These are phyloP conservation scores for Glycine soja DNA, from an alignment of 306 rosid genomes.

Conservation along the genomic window DNA sequence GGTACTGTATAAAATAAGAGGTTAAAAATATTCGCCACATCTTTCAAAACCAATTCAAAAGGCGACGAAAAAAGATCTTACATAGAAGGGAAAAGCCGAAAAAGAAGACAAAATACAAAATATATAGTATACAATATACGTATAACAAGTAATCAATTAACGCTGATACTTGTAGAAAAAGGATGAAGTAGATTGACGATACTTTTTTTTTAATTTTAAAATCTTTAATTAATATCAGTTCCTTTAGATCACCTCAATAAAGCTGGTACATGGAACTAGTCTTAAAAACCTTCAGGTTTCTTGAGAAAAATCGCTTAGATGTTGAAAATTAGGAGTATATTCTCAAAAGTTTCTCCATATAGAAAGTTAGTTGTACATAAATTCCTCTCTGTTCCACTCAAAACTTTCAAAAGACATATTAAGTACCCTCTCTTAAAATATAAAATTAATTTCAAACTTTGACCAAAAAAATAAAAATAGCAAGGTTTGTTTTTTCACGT, in stretches of 20 bases:
- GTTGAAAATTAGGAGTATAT: no score
- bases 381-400: not conserved
- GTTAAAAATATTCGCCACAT: not conserved
- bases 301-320: not conserved
- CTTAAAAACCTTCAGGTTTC: not conserved
- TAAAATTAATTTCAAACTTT: not conserved
- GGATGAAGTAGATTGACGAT: not conserved
- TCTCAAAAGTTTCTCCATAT: no score
- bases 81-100: not conserved
- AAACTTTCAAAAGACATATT: not conserved
- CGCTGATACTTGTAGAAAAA: not conserved
- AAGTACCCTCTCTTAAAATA: not conserved
- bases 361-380: not conserved
- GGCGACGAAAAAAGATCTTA: not conserved
- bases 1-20: not conserved
- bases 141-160: not conserved
- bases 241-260: not conserved
- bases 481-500: not conserved
- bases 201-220: no score
- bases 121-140: no score
- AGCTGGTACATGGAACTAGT: not conserved
- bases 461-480: not conserved
- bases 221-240: not conserved
- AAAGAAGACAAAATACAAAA: not conserved
- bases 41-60: not conserved